A percentile compares a stretch with the other conserved stretches of the same genome.
Evolutionary conservation across 306 rosid species (phyloP).

Genomic region (Pachyrhizus erosus): DNA sequence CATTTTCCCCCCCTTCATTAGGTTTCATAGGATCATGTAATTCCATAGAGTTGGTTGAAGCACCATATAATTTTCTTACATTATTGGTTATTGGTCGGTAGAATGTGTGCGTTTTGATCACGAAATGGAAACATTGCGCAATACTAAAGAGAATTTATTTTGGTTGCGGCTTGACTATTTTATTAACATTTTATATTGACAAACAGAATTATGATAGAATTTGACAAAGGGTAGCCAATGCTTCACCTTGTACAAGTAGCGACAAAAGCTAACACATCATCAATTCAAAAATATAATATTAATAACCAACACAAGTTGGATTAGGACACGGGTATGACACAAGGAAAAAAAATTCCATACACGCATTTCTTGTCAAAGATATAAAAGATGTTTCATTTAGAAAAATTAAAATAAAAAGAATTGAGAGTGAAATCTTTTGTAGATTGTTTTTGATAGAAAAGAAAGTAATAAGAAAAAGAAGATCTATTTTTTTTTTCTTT

Average conservation of each 20-base stretch:
- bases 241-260: background rate
- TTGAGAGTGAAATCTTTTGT: too few relatives aligned
- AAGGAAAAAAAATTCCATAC: background rate
- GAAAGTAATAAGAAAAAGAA: too few relatives aligned
- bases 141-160: background rate
- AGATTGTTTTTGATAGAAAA: background rate
- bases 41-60: background rate
- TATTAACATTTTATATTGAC: background rate
- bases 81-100: background rate
- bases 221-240: background rate
- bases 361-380: too few relatives aligned
- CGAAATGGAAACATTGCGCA: background rate
- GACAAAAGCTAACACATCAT: background rate
- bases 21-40: background rate
- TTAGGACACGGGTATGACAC: conserved; percentile 20
- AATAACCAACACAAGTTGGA: conserved; percentile 26
- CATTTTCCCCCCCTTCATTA: background rate
- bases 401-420: background rate
- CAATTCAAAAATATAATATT: background rate
- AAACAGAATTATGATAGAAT: background rate
- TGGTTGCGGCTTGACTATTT: background rate
- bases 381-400: too few relatives aligned
- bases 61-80: background rate
- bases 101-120: background rate
- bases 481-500: too few relatives aligned